Percentiles rank a stretch among this genome's conserved stretches.
Evolutionary conservation across 2,329 filamentous ascomycete species (phyloP).

Genomic region (Mycosphaerella arachidis): DNA sequence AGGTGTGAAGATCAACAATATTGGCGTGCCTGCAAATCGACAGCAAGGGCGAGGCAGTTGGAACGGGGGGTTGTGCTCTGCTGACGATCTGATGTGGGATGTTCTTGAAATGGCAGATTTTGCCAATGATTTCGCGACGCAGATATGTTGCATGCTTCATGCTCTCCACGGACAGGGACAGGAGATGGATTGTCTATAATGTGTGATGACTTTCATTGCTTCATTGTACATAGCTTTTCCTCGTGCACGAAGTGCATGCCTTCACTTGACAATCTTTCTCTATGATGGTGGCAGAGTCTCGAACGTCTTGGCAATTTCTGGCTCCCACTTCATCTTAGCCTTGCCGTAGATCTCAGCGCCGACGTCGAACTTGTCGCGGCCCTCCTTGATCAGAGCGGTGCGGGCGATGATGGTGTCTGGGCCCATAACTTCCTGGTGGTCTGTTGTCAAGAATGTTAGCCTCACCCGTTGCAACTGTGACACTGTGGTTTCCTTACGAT

Average conservation of each 20-base stretch:
- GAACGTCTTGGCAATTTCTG: conserved; percentile 47
- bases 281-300: conserved; percentile 42
- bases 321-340: conserved; percentile 49
- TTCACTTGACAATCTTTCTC: background rate
- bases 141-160: background rate
- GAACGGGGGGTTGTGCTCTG: background rate
- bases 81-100: background rate
- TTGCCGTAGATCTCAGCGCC: conserved; percentile 54
- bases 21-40: background rate
- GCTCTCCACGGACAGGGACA: background rate
- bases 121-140: background rate
- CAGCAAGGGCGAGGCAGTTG: background rate
- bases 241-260: background rate
- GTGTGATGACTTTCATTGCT: background rate
- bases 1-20: background rate
- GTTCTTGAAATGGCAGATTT: background rate
- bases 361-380: conserved; percentile 45
- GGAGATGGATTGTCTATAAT: background rate
- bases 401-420: conserved; percentile 50
- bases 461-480: no score
- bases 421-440: conserved; percentile 49
- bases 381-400: conserved; percentile 46
- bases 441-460: no score
- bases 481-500: conserved; percentile 36
- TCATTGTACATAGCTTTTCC: background rate